A percentile compares a stretch with the other conserved stretches of the same genome.
Conservation (phyloP, 2,329 filamentous ascomycete genomes). For the Diaporthe caulivora region DNA sequence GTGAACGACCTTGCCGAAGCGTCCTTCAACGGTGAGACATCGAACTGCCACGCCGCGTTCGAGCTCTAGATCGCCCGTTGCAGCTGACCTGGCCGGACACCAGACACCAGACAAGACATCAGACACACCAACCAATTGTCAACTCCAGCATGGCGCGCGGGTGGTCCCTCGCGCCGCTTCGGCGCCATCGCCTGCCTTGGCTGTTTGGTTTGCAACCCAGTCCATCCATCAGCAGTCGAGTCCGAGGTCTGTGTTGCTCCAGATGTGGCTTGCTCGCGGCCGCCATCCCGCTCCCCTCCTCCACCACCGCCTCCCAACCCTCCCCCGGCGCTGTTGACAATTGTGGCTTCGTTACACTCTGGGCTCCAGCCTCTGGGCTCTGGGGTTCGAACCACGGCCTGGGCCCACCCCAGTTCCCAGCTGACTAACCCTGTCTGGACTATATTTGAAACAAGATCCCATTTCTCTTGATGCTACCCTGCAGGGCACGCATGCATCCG, state of each 20-base stretch:
- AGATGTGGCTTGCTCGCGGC: constrained; percentile 30
- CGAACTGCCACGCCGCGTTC: constrained; percentile 1
- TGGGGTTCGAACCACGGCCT: constrained; percentile 28
- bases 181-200: constrained; percentile 19
- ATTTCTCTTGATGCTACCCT: constrained; percentile 39
- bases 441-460: constrained; percentile 40
- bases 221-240: constrained; percentile 15
- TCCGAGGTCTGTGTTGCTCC: constrained; percentile 4
- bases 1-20: background rate
- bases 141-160: constrained; percentile 10
- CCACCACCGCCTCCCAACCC: background rate
- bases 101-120: background rate
- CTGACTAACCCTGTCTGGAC: constrained; percentile 33
- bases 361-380: constrained; percentile 12
- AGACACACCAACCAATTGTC: constrained; percentile 2
- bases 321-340: background rate
- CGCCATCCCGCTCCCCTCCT: constrained; percentile 11
- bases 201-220: background rate
- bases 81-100: background rate
- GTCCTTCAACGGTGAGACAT: constrained; percentile 7
- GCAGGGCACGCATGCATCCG: constrained; percentile 32
- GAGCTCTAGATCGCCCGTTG: constrained; percentile 18
- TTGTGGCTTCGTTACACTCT: constrained; percentile 26
- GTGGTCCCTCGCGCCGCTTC: constrained; percentile 21
- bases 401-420: constrained; percentile 9